Evolutionary conservation across 805 yeast species (phyloP).

Genomic region (Blastobotrys mokoenaii): DNA sequence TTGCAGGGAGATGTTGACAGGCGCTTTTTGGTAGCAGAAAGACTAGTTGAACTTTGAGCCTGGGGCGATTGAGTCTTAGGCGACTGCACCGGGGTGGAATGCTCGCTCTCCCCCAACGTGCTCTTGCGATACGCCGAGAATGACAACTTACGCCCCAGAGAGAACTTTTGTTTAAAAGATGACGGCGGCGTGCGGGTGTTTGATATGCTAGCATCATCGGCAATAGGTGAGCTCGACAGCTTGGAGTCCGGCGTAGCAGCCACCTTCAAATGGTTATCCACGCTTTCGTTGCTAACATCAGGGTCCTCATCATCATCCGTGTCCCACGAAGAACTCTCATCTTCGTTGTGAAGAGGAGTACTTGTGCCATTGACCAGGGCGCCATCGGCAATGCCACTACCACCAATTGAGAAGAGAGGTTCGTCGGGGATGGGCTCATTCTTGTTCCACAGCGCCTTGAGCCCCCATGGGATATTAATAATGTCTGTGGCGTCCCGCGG

Average conservation of each 20-base stretch:
- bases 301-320: conserved; percentile 8
- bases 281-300: neutral
- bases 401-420: conserved; percentile 2
- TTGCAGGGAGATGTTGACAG: neutral
- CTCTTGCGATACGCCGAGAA: too few species aligned
- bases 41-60: too few species aligned
- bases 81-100: too few species aligned
- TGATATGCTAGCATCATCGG: neutral
- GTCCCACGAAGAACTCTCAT: conserved; percentile 7
- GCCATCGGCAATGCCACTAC: too few species aligned
- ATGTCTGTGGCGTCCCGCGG: conserved; percentile 28
- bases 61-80: too few species aligned
- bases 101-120: too few species aligned
- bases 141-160: conserved; percentile 6
- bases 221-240: too few species aligned
- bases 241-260: too few species aligned
- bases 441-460: conserved; percentile 25
- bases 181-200: neutral
- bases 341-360: conserved; percentile 1
- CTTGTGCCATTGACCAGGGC: neutral
- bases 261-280: neutral
- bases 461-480: conserved; percentile 27
- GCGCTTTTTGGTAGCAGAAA: neutral
- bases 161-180: conserved; percentile 9
- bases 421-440: conserved; percentile 2